These are phyloP conservation scores for Penicillium alfredii DNA, from an alignment of 495 filamentous ascomycete species.

Conservation along the genomic window DNA sequence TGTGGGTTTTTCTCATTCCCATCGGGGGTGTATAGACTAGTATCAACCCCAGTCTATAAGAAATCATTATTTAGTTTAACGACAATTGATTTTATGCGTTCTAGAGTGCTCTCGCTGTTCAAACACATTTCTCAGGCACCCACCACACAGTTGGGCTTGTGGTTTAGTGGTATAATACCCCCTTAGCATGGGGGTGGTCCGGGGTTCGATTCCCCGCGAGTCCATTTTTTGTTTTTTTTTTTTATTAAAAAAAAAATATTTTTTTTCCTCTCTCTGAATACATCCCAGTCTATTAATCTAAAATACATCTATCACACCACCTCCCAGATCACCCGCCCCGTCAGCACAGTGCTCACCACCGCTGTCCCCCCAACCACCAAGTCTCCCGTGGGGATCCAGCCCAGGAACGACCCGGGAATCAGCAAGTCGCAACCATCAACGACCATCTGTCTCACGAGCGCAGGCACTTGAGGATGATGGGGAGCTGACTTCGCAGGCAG, in stretches of 20 bases:
- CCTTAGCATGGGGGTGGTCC: slow-evolving; percentile 45
- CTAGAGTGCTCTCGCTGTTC: too few species aligned
- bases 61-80: too few species aligned
- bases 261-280: too few species aligned
- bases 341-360: slow-evolving; percentile 53
- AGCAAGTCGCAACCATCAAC: slow-evolving; percentile 53
- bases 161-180: slow-evolving; percentile 35
- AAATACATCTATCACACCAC: too few species aligned
- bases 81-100: too few species aligned
- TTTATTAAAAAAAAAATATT: too few species aligned
- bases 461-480: slow-evolving; percentile 2
- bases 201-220: slow-evolving; percentile 49
- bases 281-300: too few species aligned
- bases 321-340: slow-evolving; percentile 54
- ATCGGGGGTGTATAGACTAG: too few species aligned
- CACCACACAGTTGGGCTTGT: slow-evolving; percentile 16
- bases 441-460: slow-evolving; percentile 32
- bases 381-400: slow-evolving; percentile 45
- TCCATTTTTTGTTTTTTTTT: slow-evolving; percentile 27
- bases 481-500: neutral
- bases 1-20: too few species aligned
- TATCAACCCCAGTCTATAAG: too few species aligned
- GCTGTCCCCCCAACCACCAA: slow-evolving; percentile 46
- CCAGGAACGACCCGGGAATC: slow-evolving; percentile 48
- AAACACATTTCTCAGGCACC: too few species aligned